phyloP scores from a whole-genome alignment of 139 green algal species.

The Closterium sp. region DNA sequence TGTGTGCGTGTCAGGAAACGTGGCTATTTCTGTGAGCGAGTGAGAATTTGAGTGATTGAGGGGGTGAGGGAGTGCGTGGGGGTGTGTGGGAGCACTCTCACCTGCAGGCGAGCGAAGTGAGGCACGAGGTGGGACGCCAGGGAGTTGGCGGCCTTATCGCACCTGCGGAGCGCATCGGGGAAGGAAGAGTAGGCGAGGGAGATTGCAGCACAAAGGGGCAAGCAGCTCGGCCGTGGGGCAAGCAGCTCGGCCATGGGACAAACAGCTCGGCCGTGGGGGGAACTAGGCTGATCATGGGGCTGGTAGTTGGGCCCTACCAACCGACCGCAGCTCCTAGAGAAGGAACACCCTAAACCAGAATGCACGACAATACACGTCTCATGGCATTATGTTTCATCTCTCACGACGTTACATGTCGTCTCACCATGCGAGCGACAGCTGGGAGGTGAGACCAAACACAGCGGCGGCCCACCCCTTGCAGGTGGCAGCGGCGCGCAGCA shows the following conservation, averaged over 20 bases:
- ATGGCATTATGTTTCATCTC: no score
- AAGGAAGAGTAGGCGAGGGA: neutral
- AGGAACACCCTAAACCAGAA: no score
- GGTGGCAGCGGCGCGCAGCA: constrained; percentile 30
- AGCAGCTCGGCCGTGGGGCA: neutral
- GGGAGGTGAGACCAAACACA: neutral
- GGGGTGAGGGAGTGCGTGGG: no score
- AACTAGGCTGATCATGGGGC: no score
- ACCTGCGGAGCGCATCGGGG: neutral
- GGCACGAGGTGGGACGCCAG: neutral
- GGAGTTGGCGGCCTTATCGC: neutral
- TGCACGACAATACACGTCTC: no score
- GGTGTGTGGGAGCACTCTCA: neutral
- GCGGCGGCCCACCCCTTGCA: constrained; percentile 25
- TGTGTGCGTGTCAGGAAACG: neutral
- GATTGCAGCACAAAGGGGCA: neutral
- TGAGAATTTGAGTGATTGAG: no score
- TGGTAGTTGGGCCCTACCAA: no score
- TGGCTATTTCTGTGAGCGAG: neutral
- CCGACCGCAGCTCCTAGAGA: no score
- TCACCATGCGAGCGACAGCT: constrained; percentile 42
- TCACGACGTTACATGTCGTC: no score
- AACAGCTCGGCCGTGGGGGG: neutral
- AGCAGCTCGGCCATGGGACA: neutral
- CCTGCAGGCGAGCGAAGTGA: neutral